phyloP scores from a whole-genome alignment of 305 asterid genomes.

The Fraxinus baroniana region DNA sequence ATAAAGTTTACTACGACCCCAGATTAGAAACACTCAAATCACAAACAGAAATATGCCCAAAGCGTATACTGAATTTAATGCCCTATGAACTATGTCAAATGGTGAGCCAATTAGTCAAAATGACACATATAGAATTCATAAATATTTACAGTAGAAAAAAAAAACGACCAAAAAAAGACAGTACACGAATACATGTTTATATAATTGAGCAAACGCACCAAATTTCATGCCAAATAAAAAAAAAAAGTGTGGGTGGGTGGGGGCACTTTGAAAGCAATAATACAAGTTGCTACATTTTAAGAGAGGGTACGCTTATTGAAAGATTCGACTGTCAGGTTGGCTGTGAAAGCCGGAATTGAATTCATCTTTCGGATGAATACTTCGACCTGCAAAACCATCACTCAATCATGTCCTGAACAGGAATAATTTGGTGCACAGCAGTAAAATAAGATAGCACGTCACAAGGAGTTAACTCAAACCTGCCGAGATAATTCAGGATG shows the following conservation, averaged over 20 bases:
- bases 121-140: background rate
- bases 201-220: background rate
- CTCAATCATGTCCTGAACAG: background rate
- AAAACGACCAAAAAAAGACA: background rate
- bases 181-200: background rate
- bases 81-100: background rate
- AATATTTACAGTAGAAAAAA: background rate
- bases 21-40: background rate
- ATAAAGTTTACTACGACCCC: background rate
- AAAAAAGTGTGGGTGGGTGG: no score
- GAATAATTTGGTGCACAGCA: conserved; percentile 12
- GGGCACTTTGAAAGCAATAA: background rate
- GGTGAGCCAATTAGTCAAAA: background rate
- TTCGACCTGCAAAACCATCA: conserved; percentile 60
- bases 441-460: conserved; percentile 4
- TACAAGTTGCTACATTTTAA: conserved; percentile 30
- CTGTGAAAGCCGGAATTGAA: conserved; percentile 87
- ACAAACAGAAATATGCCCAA: background rate
- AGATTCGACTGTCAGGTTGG: conserved; percentile 83
- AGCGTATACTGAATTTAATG: background rate
- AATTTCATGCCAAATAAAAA: background rate
- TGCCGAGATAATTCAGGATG: conserved; percentile 82
- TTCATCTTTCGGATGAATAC: conserved; percentile 85
- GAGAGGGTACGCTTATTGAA: conserved; percentile 87
- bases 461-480: conserved; percentile 43